Percentiles rank a stretch among this genome's conserved stretches.
Conservation (phyloP, 176 grass and related monocot genomes). For the Triticum timopheevii region DNA sequence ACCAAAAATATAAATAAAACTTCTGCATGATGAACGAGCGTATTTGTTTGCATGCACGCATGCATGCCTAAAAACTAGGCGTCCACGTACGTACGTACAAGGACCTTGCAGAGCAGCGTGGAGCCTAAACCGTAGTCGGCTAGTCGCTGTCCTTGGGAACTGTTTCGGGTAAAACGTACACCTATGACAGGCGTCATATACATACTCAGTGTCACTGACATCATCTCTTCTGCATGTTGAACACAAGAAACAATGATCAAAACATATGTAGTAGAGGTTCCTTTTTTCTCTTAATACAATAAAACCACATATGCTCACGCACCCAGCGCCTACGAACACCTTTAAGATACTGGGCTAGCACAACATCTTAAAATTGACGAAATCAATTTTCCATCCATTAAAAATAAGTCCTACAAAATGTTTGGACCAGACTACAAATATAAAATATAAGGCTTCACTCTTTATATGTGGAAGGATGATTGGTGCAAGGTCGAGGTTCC, state of each 20-base stretch:
- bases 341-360: too few species aligned
- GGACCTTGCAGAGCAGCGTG: not conserved
- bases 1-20: not conserved
- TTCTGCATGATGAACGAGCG: not conserved
- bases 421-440: not conserved
- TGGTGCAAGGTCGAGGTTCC: too few species aligned
- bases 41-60: not conserved
- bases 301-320: too few species aligned
- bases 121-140: not conserved
- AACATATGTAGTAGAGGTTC: too few species aligned
- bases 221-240: not conserved
- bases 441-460: not conserved
- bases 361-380: too few species aligned
- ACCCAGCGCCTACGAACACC: too few species aligned
- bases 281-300: too few species aligned
- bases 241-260: not conserved
- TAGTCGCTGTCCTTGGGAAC: not conserved
- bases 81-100: slow-evolving; percentile 17
- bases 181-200: not conserved
- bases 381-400: not conserved
- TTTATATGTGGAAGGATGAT: too few species aligned
- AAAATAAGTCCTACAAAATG: not conserved
- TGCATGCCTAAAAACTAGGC: not conserved
- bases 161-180: not conserved
- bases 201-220: not conserved